Base-by-base conservation (phyloP, 208 protist genomes). In the Trypanosoma rangeli region DNA sequence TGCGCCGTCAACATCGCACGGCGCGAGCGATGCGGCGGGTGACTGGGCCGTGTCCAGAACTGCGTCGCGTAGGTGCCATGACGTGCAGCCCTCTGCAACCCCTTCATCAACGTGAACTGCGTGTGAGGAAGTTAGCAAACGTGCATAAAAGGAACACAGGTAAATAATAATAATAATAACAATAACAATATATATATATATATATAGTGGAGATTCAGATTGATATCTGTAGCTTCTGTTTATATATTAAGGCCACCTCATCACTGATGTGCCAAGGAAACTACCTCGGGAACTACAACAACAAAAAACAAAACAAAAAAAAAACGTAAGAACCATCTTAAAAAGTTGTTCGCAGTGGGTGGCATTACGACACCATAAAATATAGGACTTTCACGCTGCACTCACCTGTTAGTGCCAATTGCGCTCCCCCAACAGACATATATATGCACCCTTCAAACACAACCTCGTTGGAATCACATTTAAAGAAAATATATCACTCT, bases 31-130 rank as follows among this genome's bases (percentile, higher is more conserved):
- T 82, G 81, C n/a, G 71, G 65, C 8, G 65, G 52, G 1, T 24
- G 62, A 0, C 64, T 54, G 29, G 63, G 31, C 28, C 79, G 78
- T 15, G 67, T 74, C 70, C 73, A 86, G 68, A 95, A 95, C 74
- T 93, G 87, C 31, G 91, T 96, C 35, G 80, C 73, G 61, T 93
- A 96, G 55, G 76, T 76, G 52, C 91, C 80, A 73, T 93, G 87
- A 10, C 88, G 82, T 10, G 86, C 88, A 22, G 85, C 88, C n/a
- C 87, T 69, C 26, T 77, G 72, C 48, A 77, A 52, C 57, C 31
- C 37, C 37, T 49, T 46, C 33, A 58, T 37, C 24, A n/a, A 35
- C 12, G 22, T 31, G 7, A 22, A 3, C 35, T n/a, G 33, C 28
- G 37, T 70, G 35, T 22, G 31, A 53, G 22, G 39, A 12, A 42